Evolutionary conservation across 345 rosid genomes (phyloP).

Genomic region (Mangifera indica): DNA sequence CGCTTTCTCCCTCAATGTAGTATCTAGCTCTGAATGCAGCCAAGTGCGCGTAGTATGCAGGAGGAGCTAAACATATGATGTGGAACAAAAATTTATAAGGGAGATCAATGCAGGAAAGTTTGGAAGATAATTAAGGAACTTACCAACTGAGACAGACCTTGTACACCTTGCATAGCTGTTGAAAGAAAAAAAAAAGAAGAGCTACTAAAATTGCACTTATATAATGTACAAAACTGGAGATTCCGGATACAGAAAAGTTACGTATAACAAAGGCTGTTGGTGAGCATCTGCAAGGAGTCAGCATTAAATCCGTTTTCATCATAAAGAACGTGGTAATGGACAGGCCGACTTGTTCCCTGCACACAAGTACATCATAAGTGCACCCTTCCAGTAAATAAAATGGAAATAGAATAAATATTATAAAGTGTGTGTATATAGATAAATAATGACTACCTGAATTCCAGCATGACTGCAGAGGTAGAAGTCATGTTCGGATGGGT

Average conservation of each 20-base stretch:
- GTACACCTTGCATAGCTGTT: constrained; percentile 75
- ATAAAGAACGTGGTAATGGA: constrained; percentile 67
- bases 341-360: constrained; percentile 73
- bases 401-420: background rate
- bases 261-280: constrained; percentile 80
- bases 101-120: background rate
- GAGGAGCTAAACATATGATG: constrained; percentile 43
- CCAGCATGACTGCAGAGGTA: constrained; percentile 80
- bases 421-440: too few relatives aligned
- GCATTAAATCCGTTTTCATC: constrained; percentile 68
- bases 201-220: background rate
- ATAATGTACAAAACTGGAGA: background rate
- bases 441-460: constrained; percentile 47
- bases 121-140: constrained; percentile 12
- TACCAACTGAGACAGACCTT: constrained; percentile 63
- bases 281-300: constrained; percentile 50
- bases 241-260: constrained; percentile 24
- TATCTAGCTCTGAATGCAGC: constrained; percentile 46
- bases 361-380: background rate
- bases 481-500: constrained; percentile 66
- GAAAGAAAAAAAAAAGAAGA: too few relatives aligned
- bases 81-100: background rate
- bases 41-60: constrained; percentile 48
- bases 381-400: background rate
- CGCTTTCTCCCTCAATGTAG: constrained; percentile 32